These are phyloP conservation scores for Carex pumila DNA, from an alignment of 176 grass and related monocot genomes.

Conservation along the genomic window DNA sequence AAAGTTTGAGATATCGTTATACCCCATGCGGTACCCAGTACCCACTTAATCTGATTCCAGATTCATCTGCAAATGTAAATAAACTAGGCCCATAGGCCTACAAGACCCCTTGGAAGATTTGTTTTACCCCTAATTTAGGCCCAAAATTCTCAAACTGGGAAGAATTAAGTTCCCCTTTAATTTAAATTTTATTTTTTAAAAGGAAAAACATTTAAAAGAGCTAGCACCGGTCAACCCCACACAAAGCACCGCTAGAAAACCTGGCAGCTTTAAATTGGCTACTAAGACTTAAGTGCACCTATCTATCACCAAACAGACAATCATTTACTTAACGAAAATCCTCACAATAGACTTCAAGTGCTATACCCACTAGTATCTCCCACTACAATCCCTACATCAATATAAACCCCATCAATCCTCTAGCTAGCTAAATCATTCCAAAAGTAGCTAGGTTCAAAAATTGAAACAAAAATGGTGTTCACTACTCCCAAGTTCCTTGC, in stretches of 20 bases:
- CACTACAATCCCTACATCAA: conserved; percentile 5
- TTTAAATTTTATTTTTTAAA: too few species aligned
- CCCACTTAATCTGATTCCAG: too few species aligned
- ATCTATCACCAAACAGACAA: conserved; percentile 12
- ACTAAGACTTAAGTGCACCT: conserved; percentile 4
- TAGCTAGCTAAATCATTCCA: neutral
- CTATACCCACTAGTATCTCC: conserved; percentile 11
- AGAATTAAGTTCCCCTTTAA: neutral
- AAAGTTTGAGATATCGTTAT: too few species aligned
- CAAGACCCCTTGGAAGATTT: too few species aligned
- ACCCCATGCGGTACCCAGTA: too few species aligned
- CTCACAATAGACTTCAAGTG: neutral
- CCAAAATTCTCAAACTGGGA: neutral
- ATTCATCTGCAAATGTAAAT: neutral
- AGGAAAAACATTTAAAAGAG: neutral
- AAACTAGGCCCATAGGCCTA: neutral
- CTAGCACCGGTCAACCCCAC: neutral
- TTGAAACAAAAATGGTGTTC: conserved; percentile 28
- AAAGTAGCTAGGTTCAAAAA: neutral
- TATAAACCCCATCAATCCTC: conserved; percentile 1
- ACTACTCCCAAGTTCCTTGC: conserved; percentile 27
- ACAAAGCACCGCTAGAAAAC: conserved; percentile 4
- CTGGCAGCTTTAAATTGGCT: neutral
- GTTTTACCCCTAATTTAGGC: neutral
- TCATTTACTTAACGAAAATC: neutral